Percentiles rank a stretch among this genome's conserved stretches.
These are phyloP conservation scores for Solioccasus polychromus DNA, from an alignment of 768 basidiomycete species.

Conservation along the genomic window DNA sequence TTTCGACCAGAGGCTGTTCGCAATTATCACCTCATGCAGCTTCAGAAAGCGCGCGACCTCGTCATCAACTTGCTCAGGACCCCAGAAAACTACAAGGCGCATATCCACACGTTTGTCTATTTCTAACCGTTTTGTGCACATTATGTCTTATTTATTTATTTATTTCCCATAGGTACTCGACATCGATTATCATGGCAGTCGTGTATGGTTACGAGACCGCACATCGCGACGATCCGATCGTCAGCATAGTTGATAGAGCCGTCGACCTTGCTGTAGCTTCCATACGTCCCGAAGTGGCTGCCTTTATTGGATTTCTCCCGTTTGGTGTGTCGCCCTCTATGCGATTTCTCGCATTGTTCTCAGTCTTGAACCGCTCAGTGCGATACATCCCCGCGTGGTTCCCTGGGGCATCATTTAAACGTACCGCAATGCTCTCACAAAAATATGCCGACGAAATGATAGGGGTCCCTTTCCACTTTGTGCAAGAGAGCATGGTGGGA, in stretches of 20 bases:
- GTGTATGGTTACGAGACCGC: constrained; percentile 31
- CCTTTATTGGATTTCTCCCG: constrained; percentile 36
- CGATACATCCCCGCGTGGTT: constrained; percentile 38
- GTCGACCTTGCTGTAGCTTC: constrained; percentile 16
- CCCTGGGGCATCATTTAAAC: constrained; percentile 38
- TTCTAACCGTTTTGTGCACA: too few relatives aligned
- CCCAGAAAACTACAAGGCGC: constrained; percentile 13
- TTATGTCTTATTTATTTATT: neutral
- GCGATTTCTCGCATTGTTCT: neutral
- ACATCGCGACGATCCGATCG: constrained; percentile 24
- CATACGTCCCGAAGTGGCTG: constrained; percentile 29
- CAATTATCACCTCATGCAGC: constrained; percentile 21
- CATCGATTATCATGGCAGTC: constrained; percentile 29
- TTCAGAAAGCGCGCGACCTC: constrained; percentile 26
- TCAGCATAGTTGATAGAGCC: constrained; percentile 26
- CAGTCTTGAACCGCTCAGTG: constrained; percentile 20
- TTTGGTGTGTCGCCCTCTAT: constrained; percentile 29
- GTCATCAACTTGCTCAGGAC: constrained; percentile 23
- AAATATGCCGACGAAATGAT: constrained; percentile 21
- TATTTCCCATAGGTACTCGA: constrained; percentile 16
- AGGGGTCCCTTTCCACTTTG: constrained; percentile 32
- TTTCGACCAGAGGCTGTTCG: constrained; percentile 21
- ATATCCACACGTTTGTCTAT: constrained; percentile 29
- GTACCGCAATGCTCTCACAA: constrained; percentile 22
- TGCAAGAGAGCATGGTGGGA: constrained; percentile 32